Evolutionary conservation across 164 flowering plant genomes (phyloP), one percentile per base, ranked within the genome.

Genomic region (Taxillus chinensis): DNA sequence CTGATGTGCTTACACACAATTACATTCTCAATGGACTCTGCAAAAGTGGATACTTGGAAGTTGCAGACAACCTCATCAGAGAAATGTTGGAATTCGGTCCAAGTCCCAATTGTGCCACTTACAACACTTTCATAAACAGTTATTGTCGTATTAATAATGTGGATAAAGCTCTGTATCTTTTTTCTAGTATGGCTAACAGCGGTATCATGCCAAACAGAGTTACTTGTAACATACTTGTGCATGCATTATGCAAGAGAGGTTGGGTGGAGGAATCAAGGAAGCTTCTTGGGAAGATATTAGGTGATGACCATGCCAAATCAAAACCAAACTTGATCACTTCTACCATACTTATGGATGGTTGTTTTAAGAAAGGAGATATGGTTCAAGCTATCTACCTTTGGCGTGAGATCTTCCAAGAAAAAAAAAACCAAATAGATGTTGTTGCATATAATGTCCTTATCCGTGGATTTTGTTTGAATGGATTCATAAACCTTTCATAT

Each of bases 341-440:
- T 49, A 89, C 96, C n/a, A 85, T 80, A 73, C 75, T 89, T 50
- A 82, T 89, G 76, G 83, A 81, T 75, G 73, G 77, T 55, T 78
- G 52, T 67, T 78, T 79, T 66, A 86, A 70, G 76, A 74, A 66
- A 56, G 86, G 86, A 41, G 76, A 82, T 54, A 67, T 69, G 49
- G 50, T 40, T 56, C 68, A 73, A 59, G 90, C 87, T 62, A 70
- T 82, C 45, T 50, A 62, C 52, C 46, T 71, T 59, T 86, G 89
- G 93, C 54, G 76, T 43, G 71, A 76, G 39, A 67, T 82, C 68
- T 62, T 62, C 27, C 61, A 68, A n/a, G n/a, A n/a, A 52, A 73
- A 74, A 67, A 70, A 70, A 53, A 61, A n/a, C 8, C 60, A 60
- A 40, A 11, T 71, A 16, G 96, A 89, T 80, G 67, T 73, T 55